A percentile compares a stretch with the other conserved stretches of the same genome.
phyloP scores from a whole-genome alignment of 805 yeast genomes.

The Candida boleticola region DNA sequence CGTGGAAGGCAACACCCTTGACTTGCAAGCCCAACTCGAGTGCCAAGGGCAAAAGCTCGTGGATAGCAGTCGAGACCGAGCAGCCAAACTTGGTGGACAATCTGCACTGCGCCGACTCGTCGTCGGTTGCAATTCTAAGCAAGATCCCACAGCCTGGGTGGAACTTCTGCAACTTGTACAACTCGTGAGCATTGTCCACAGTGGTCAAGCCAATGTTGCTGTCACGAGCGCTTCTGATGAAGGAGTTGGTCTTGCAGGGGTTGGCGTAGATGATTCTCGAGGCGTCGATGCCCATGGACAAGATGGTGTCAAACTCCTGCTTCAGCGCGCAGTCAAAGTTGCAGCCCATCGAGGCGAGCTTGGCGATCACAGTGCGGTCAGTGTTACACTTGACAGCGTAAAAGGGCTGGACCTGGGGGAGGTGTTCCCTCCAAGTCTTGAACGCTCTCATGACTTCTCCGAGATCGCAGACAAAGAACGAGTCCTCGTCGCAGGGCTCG shows the following conservation, averaged over 20 bases:
- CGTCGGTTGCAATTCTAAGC: conserved; percentile 86
- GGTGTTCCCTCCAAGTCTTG: conserved; percentile 56
- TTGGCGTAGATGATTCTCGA: conserved; percentile 82
- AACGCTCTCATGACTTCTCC: conserved; percentile 65
- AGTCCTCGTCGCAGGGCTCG: conserved; percentile 74
- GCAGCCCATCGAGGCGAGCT: conserved; percentile 60
- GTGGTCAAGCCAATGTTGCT: conserved; percentile 69
- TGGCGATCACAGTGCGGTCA: conserved; percentile 54
- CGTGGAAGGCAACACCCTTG: conserved; percentile 90
- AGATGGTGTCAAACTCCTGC: conserved; percentile 69
- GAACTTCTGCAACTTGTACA: conserved; percentile 63
- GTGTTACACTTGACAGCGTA: conserved; percentile 96
- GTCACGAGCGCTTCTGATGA: conserved; percentile 66
- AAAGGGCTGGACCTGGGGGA: conserved; percentile 81
- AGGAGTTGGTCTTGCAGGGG: conserved; percentile 89
- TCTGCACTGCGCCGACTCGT: conserved; percentile 80
- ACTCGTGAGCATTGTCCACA: conserved; percentile 84
- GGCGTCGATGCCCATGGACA: conserved; percentile 62
- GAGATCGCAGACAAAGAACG: conserved; percentile 86
- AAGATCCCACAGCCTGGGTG: conserved; percentile 72
- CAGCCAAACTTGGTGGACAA: conserved; percentile 91
- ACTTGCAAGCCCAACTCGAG: conserved; percentile 59
- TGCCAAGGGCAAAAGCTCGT: conserved; percentile 59
- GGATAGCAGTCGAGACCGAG: conserved; percentile 48
- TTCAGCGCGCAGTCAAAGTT: conserved; percentile 94